Conservation (phyloP, 352 stramenopile species). For the Thalassiosira exigua region DNA sequence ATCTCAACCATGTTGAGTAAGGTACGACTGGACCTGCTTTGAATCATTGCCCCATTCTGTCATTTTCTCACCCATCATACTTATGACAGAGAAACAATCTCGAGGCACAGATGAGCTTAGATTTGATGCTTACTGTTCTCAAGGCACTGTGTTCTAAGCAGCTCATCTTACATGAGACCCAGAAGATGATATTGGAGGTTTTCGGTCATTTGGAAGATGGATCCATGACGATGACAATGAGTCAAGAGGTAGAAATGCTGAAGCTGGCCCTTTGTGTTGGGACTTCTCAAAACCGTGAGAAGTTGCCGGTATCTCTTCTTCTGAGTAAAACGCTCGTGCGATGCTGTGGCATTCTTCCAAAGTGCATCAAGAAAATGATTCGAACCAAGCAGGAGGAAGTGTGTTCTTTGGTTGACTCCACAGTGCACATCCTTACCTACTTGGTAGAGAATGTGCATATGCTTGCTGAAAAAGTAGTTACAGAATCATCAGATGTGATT, state of each 20-base stretch:
- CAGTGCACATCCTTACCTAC: conserved; percentile 15
- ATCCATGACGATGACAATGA: conserved; percentile 1
- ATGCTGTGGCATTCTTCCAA: conserved; percentile 48
- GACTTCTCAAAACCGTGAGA: conserved; percentile 8
- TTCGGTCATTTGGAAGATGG: conserved; percentile 29
- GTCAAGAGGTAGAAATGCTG: conserved; percentile 39
- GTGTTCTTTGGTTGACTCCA: conserved; percentile 9
- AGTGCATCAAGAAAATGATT: conserved; percentile 39
- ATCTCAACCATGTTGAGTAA: conserved; percentile 22
- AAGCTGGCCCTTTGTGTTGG: conserved; percentile 27
- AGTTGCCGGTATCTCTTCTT: conserved; percentile 17
- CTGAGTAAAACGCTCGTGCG: conserved; percentile 37
- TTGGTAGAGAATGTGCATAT: conserved; percentile 16
- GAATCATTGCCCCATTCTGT: background rate
- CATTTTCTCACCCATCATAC: background rate
- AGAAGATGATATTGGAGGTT: conserved; percentile 16
- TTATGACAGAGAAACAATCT: no score
- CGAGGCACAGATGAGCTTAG: no score
- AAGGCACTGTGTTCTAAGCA: conserved; percentile 21
- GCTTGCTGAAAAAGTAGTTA: conserved; percentile 33
- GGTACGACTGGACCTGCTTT: background rate
- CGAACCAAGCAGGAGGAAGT: conserved; percentile 15
- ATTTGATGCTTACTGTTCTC: no score
- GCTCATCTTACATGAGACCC: conserved; percentile 15
- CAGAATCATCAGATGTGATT: conserved; percentile 21